Base-by-base conservation (phyloP, 352 stramenopile species). In the Phytopythium vexans region DNA sequence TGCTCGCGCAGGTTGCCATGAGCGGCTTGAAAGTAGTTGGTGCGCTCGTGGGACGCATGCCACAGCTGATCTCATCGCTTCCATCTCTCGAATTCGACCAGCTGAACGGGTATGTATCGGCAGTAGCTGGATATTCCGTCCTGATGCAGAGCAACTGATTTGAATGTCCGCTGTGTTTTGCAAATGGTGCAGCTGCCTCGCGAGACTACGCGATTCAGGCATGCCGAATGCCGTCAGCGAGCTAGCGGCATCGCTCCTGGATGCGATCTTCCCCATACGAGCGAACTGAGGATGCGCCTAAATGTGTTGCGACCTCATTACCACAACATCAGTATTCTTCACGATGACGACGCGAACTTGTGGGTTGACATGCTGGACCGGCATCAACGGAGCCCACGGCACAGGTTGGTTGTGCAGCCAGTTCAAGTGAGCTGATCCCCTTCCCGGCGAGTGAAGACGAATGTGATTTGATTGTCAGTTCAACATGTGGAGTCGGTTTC, bases 1-100 rank as follows among this genome's bases (percentile, higher is more conserved):
- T 27, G 2, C 21, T 27, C 21, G 2, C 21, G 21, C 31, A 79
- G 66, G 62, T 88, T 10, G 67, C 58, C 14, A 73, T 88, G 64
- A 81, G 68, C 44, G 68, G 74, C 0, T 55, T 91, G 6, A 89
- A 88, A 50, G 62, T 89, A 4, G 43, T 84, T 9, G 76, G 72
- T 7, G 76, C 66, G 4, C 46, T 91, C 10, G 67, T 89, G 41
- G 67, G 68, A 34, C 84, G 86, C 14, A 37, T 86, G 15, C 61
- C 70, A 3, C 56, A 58, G 15, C 71, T 83, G 33, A 68, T 83
- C 54, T 44, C 38, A 3, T 45, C 57, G 32, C 36, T 81, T 8
- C 39, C 59, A 36, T 42, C 58, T 37, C 34, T 47, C 41, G 50
- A 72, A 10, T 43, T 70, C 3, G 47, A 74, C 3, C 58, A 39